phyloP scores from a whole-genome alignment of 352 stramenopile genomes.

The Peronospora belbahrii region DNA sequence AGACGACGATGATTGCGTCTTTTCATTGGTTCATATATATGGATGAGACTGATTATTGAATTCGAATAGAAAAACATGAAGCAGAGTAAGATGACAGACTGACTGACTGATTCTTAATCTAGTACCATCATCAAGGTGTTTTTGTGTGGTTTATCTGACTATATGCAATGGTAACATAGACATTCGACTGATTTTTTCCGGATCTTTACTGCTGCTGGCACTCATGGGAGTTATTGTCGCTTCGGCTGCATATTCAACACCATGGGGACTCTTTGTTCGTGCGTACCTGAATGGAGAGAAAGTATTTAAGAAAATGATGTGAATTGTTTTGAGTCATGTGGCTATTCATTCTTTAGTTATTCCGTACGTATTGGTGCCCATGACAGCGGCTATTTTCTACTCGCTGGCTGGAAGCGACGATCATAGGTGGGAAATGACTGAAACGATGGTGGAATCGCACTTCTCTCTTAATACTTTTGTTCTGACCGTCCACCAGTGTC shows the following conservation, averaged over 20 bases:
- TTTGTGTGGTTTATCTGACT: not conserved
- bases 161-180: conserved; percentile 16
- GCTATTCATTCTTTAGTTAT: conserved; percentile 38
- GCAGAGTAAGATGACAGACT: conserved; percentile 7
- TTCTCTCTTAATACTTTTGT: not conserved
- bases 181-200: conserved; percentile 32
- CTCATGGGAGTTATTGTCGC: conserved; percentile 49
- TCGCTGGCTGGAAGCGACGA: conserved; percentile 44
- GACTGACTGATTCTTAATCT: too few species aligned
- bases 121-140: too few species aligned
- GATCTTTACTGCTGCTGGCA: conserved; percentile 46
- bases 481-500: conserved; percentile 7
- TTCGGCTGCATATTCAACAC: conserved; percentile 46
- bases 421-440: conserved; percentile 25
- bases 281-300: conserved; percentile 2
- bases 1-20: too few species aligned
- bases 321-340: not conserved
- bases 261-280: conserved; percentile 66
- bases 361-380: conserved; percentile 52
- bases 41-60: too few species aligned
- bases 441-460: not conserved
- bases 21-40: conserved; percentile 21
- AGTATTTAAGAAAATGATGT: not conserved
- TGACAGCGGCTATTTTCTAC: conserved; percentile 52
- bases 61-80: too few species aligned